Evolutionary conservation across 108 stramenopile genomes (phyloP).

Genomic region (Nitzschia sp.): DNA sequence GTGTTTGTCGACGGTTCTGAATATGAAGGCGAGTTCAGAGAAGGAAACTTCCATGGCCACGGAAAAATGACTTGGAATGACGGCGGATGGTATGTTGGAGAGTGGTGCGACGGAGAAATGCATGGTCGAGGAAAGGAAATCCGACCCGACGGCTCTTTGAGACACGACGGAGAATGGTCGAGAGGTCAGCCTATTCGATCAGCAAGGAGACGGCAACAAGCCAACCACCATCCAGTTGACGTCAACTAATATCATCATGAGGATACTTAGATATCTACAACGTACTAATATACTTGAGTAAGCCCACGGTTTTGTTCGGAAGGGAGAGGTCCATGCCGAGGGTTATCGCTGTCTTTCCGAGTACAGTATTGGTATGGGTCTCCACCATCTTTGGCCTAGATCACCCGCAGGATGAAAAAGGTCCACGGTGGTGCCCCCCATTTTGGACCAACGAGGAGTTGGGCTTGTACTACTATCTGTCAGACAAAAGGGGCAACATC

Average conservation of each 20-base stretch:
- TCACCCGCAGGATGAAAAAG: too few relatives aligned
- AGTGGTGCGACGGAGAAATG: conserved; percentile 64
- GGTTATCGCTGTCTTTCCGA: too few relatives aligned
- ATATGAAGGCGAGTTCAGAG: conserved; percentile 56
- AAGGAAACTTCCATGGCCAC: conserved; percentile 53
- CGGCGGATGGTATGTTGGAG: conserved; percentile 53
- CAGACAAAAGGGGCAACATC: too few relatives aligned
- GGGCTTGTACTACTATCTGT: too few relatives aligned
- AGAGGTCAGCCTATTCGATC: conserved; percentile 52
- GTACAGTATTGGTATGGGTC: too few relatives aligned
- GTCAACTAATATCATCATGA: not conserved
- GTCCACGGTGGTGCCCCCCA: too few relatives aligned
- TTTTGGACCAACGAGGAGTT: too few relatives aligned
- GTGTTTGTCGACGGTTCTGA: conserved; percentile 49
- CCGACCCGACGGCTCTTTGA: conserved; percentile 42
- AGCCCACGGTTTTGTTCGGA: too few relatives aligned
- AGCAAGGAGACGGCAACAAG: conserved; percentile 23
- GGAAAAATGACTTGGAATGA: conserved; percentile 60
- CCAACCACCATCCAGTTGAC: not conserved
- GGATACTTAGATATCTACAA: not conserved
- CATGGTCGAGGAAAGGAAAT: conserved; percentile 52
- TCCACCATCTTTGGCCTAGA: too few relatives aligned
- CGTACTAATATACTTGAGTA: not conserved
- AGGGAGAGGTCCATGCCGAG: too few relatives aligned
- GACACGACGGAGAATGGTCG: conserved; percentile 58